phyloP scores from a whole-genome alignment of 148 eudicot species.

The Amaranthus hypochondriacus region DNA sequence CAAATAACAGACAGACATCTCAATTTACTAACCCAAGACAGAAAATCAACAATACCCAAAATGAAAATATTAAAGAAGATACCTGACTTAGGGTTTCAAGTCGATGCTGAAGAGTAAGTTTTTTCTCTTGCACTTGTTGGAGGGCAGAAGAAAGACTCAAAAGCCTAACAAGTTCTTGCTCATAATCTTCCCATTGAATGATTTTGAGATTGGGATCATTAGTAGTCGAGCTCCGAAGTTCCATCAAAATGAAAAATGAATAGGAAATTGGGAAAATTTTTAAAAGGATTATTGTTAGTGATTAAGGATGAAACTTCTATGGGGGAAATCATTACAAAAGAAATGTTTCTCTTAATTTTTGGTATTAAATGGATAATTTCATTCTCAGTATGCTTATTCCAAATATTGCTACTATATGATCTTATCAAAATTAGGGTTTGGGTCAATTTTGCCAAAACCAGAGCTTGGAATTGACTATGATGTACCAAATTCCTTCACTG shows the following conservation, averaged over 20 bases:
- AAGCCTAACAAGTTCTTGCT: slow-evolving; percentile 67
- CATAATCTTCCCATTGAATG: slow-evolving; percentile 76
- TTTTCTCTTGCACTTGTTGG: slow-evolving; percentile 50
- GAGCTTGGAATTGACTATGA: too few species aligned
- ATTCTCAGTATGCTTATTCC: too few species aligned
- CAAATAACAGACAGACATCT: neutral
- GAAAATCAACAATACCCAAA: neutral
- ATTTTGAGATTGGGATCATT: slow-evolving; percentile 25
- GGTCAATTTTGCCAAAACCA: too few species aligned
- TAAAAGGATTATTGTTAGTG: too few species aligned
- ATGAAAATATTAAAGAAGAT: neutral
- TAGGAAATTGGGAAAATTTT: neutral
- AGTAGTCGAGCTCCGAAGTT: slow-evolving; percentile 18
- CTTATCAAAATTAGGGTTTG: too few species aligned
- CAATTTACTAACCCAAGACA: too few species aligned
- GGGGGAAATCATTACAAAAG: too few species aligned
- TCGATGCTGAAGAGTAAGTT: slow-evolving; percentile 39
- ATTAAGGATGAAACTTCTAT: too few species aligned
- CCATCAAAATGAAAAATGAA: slow-evolving; percentile 23
- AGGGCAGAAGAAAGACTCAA: slow-evolving; percentile 70
- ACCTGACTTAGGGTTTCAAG: slow-evolving; percentile 60
- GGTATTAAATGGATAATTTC: too few species aligned
- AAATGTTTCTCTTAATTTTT: too few species aligned
- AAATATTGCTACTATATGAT: too few species aligned
- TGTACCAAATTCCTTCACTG: too few species aligned